These are phyloP conservation scores for Exobasidium rhododendri DNA, from an alignment of 1,284 basidiomycete species.

Conservation along the genomic window DNA sequence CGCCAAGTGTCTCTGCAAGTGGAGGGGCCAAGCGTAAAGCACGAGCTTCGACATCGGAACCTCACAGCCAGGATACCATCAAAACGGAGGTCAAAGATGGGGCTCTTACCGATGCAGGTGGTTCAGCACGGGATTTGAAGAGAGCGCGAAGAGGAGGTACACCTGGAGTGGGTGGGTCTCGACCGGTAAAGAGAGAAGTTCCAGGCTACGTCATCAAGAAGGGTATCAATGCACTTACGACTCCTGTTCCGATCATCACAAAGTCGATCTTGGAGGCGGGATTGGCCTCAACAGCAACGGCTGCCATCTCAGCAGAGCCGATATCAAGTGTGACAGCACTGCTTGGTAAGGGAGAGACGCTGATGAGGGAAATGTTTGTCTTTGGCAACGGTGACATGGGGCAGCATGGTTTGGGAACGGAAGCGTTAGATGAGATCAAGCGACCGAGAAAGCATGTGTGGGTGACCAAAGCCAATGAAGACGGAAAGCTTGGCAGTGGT, in stretches of 20 bases:
- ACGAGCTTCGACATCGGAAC: neutral
- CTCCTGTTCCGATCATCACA: slow-evolving; percentile 10
- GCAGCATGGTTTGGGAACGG: slow-evolving; percentile 49
- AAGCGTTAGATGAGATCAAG: slow-evolving; percentile 49
- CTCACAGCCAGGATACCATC: neutral
- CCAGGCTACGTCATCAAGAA: slow-evolving; percentile 8
- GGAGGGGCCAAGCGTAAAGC: neutral
- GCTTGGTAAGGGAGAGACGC: neutral
- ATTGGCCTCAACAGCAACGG: neutral
- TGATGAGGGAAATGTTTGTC: slow-evolving; percentile 40
- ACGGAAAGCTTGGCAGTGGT: slow-evolving; percentile 37
- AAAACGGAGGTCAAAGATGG: neutral
- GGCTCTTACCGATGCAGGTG: neutral
- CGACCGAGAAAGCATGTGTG: slow-evolving; percentile 46
- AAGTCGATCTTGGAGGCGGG: neutral
- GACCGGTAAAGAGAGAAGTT: neutral
- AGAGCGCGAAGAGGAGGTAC: neutral
- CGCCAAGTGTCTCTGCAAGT: no score
- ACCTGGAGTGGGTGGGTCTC: neutral
- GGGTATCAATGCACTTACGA: slow-evolving; percentile 15
- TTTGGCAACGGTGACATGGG: slow-evolving; percentile 53
- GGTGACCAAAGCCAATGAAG: slow-evolving; percentile 44
- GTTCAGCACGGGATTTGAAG: slow-evolving; percentile 6
- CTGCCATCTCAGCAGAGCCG: neutral
- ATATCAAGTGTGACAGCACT: neutral